A percentile compares a stretch with the other conserved stretches of the same genome.
These are phyloP conservation scores for Paramecium sexaurelia DNA, from an alignment of 73 alveolate species.

Conservation along the genomic window DNA sequence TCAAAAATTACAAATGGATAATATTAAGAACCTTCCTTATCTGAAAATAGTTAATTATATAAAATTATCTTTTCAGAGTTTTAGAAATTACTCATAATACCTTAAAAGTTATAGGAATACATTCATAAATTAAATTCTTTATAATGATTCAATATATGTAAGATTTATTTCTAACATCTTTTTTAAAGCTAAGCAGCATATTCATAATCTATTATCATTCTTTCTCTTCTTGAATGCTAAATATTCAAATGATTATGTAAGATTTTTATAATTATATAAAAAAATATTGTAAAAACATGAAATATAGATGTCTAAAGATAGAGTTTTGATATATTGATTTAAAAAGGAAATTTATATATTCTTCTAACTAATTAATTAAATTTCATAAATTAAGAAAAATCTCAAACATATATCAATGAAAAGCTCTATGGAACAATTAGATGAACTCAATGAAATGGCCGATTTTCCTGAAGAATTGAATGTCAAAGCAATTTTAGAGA, in stretches of 20 bases:
- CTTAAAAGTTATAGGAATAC: background rate
- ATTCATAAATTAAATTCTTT: background rate
- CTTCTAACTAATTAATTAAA: background rate
- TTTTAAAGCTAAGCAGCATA: too few relatives aligned
- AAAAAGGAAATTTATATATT: background rate
- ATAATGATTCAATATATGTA: background rate
- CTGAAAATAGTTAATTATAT: background rate
- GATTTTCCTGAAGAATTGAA: conserved; percentile 26
- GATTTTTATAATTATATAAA: too few relatives aligned
- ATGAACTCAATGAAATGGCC: background rate
- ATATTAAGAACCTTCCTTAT: too few relatives aligned
- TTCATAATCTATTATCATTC: too few relatives aligned
- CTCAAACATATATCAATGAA: background rate
- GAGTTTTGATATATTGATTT: background rate
- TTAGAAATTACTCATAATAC: background rate
- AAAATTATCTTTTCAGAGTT: background rate
- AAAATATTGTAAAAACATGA: too few relatives aligned
- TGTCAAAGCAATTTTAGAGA: conserved; percentile 16
- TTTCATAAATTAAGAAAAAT: background rate
- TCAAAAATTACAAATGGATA: too few relatives aligned
- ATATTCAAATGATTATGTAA: background rate
- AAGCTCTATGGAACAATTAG: background rate
- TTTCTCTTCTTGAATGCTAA: background rate
- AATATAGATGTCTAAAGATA: background rate
- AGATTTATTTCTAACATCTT: background rate